phyloP scores from a whole-genome alignment of 148 eudicot species.

The Rhododendron williamsianum region DNA sequence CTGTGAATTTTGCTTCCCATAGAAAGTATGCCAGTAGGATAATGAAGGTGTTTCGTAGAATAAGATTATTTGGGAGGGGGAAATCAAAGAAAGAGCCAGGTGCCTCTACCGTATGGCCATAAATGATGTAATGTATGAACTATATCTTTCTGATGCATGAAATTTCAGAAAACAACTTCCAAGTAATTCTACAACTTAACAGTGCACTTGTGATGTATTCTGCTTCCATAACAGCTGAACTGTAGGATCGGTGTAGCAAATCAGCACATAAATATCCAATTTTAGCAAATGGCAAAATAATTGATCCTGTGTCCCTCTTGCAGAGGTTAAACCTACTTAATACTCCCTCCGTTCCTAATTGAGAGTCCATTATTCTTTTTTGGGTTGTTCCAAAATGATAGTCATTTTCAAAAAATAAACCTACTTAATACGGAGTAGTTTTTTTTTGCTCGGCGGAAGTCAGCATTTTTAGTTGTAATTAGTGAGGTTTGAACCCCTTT shows the following conservation, averaged over 20 bases:
- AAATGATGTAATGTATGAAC: constrained; percentile 13
- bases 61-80: constrained; percentile 49
- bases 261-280: neutral
- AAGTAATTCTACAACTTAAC: neutral
- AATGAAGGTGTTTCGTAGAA: constrained; percentile 48
- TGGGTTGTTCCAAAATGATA: too few relatives aligned
- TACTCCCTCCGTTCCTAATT: too few relatives aligned
- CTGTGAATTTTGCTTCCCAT: constrained; percentile 67
- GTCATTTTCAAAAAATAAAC: too few relatives aligned
- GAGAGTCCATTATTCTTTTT: too few relatives aligned
- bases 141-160: neutral
- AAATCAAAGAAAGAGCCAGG: constrained; percentile 47
- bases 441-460: neutral
- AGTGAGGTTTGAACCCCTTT: neutral
- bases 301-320: too few relatives aligned
- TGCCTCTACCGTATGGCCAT: constrained; percentile 25
- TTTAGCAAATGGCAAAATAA: neutral
- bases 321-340: neutral
- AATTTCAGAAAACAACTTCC: neutral
- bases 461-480: neutral
- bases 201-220: neutral
- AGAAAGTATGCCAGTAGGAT: constrained; percentile 60
- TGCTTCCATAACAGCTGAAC: neutral
- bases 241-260: neutral
- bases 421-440: neutral